These are phyloP conservation scores for Fomitiporia mediterranea DNA, from an alignment of 1,284 basidiomycete genomes.

Conservation along the genomic window DNA sequence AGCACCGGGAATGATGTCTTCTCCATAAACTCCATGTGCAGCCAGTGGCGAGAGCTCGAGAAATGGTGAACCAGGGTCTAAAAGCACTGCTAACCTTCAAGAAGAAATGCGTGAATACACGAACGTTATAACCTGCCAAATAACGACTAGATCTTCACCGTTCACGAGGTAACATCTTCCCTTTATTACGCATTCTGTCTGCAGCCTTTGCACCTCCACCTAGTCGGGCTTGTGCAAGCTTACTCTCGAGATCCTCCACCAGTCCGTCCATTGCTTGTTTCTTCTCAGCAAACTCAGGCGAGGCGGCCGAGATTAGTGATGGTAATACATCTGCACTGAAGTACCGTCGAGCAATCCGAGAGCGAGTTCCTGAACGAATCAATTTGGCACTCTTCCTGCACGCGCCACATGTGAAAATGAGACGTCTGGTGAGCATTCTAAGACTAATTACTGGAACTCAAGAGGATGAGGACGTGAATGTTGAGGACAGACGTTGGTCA, in stretches of 20 bases:
- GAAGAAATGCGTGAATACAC: not conserved
- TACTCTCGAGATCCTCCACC: slow-evolving; percentile 58
- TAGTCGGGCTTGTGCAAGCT: slow-evolving; percentile 49
- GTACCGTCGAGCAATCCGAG: not conserved
- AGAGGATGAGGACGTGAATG: not conserved
- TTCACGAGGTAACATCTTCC: slow-evolving; percentile 86
- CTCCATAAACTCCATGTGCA: slow-evolving; percentile 82
- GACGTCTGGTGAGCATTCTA: not conserved
- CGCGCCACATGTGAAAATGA: not conserved
- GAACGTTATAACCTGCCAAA: slow-evolving; percentile 1
- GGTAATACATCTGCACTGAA: slow-evolving; percentile 57
- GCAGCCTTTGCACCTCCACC: slow-evolving; percentile 69
- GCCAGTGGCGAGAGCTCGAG: slow-evolving; percentile 85
- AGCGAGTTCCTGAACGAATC: not conserved
- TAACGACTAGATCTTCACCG: slow-evolving; percentile 50
- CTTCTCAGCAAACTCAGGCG: slow-evolving; percentile 66
- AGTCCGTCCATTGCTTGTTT: slow-evolving; percentile 63
- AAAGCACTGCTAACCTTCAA: slow-evolving; percentile 54
- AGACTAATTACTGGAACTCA: not conserved
- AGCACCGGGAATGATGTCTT: slow-evolving; percentile 78
- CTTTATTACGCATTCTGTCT: slow-evolving; percentile 72
- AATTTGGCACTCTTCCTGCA: not conserved
- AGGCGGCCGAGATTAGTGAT: slow-evolving; percentile 58
- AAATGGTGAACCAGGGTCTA: slow-evolving; percentile 89
- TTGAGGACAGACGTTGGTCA: too few relatives aligned